These are phyloP conservation scores for Naganishia cerealis DNA, from an alignment of 1,284 basidiomycete species.

Conservation along the genomic window DNA sequence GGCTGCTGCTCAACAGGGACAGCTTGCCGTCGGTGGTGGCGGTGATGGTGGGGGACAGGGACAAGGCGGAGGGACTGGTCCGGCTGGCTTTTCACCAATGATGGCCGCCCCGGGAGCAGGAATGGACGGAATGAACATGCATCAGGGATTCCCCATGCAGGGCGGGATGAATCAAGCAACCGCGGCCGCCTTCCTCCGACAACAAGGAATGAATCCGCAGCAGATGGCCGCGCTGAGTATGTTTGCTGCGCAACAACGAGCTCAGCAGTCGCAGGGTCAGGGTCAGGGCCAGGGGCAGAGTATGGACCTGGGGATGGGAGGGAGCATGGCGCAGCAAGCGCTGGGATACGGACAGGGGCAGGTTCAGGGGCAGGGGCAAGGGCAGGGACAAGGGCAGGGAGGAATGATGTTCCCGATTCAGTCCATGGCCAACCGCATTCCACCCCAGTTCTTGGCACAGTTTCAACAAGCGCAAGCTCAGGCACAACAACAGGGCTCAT, in stretches of 20 bases:
- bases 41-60: too few relatives aligned
- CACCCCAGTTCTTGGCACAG: constrained; percentile 17
- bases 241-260: constrained; percentile 12
- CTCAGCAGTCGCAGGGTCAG: neutral
- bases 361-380: neutral
- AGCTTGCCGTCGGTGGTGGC: neutral
- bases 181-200: constrained; percentile 15
- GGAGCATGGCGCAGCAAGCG: too few relatives aligned
- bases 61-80: too few relatives aligned
- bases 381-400: neutral
- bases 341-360: neutral
- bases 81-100: neutral
- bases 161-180: constrained; percentile 4
- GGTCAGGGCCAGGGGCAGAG: neutral
- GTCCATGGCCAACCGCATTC: constrained; percentile 9
- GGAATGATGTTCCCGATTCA: neutral
- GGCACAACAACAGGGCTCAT: constrained; percentile 12
- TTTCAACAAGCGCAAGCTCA: neutral
- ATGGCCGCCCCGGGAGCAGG: neutral
- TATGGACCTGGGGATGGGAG: neutral
- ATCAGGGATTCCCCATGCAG: neutral
- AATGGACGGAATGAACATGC: neutral
- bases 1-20: constrained; percentile 27
- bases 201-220: constrained; percentile 24
- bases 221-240: constrained; percentile 18